Conservation (phyloP, 495 filamentous ascomycete genomes). For the Cercophora scortea region DNA sequence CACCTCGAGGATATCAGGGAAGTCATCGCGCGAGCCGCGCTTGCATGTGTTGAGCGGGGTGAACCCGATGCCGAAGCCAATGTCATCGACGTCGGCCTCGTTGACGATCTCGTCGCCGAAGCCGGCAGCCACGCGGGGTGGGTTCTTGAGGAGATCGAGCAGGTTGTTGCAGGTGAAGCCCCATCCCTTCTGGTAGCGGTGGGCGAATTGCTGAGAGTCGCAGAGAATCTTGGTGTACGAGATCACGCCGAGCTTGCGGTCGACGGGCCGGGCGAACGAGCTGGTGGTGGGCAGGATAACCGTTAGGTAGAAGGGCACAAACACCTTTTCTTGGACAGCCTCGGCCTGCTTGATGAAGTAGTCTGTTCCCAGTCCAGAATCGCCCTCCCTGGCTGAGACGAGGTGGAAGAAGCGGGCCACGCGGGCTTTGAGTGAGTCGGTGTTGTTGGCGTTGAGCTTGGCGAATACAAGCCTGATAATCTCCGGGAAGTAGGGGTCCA, state of each 20-base stretch:
- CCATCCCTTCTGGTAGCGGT: slow-evolving; percentile 78
- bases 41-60: slow-evolving; percentile 86
- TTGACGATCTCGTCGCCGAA: slow-evolving; percentile 64
- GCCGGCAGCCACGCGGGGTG: slow-evolving; percentile 58
- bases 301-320: slow-evolving; percentile 71
- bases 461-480: slow-evolving; percentile 79
- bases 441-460: slow-evolving; percentile 65
- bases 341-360: slow-evolving; percentile 79
- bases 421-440: slow-evolving; percentile 69
- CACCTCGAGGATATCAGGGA: slow-evolving; percentile 73
- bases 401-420: slow-evolving; percentile 92
- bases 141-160: slow-evolving; percentile 79
- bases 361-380: slow-evolving; percentile 75
- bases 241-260: slow-evolving; percentile 89
- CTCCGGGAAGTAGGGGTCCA: slow-evolving; percentile 69
- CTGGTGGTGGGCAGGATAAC: slow-evolving; percentile 84
- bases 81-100: slow-evolving; percentile 86
- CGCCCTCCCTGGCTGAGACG: slow-evolving; percentile 63
- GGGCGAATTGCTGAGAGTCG: slow-evolving; percentile 71
- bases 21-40: slow-evolving; percentile 58
- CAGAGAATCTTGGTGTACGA: slow-evolving; percentile 85
- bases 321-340: slow-evolving; percentile 69
- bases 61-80: slow-evolving; percentile 89
- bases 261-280: slow-evolving; percentile 73
- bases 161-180: slow-evolving; percentile 75